Evolutionary conservation across 306 rosid genomes (phyloP).

Genomic region (Vicia villosa): DNA sequence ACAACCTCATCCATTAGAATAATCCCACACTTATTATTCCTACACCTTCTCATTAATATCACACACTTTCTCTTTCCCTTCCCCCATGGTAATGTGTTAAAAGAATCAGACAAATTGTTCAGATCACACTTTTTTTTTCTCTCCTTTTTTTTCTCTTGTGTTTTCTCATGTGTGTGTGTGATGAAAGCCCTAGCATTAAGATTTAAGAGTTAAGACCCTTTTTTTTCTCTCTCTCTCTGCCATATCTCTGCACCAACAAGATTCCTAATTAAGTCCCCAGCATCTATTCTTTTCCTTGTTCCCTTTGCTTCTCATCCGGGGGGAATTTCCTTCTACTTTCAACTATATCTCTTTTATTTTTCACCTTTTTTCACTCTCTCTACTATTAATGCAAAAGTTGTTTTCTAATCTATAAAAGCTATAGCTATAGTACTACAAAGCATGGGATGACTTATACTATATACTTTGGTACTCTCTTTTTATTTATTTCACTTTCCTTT

Average conservation of each 20-base stretch:
- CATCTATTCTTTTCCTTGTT: constrained; percentile 65
- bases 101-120: constrained; percentile 52
- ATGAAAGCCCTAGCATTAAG: constrained; percentile 57
- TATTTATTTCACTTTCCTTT: constrained; percentile 59
- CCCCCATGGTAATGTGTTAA: constrained; percentile 34
- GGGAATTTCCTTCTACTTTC: constrained; percentile 54
- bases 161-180: not conserved
- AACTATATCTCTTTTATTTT: constrained; percentile 35
- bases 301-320: constrained; percentile 74
- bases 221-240: constrained; percentile 53
- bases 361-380: not conserved
- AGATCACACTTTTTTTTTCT: constrained; percentile 29
- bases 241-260: constrained; percentile 65
- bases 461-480: constrained; percentile 40
- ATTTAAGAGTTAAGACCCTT: too few relatives aligned
- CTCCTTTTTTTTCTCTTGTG: too few relatives aligned
- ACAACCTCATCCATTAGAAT: constrained; percentile 89
- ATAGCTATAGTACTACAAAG: constrained; percentile 41
- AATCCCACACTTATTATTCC: constrained; percentile 59
- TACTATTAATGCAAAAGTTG: constrained; percentile 56
- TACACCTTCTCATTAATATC: not conserved
- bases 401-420: constrained; percentile 23
- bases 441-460: constrained; percentile 39
- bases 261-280: constrained; percentile 82
- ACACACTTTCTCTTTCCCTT: constrained; percentile 17